Evolutionary conservation across 345 rosid genomes (phyloP).

Genomic region (Hibiscus trionum): DNA sequence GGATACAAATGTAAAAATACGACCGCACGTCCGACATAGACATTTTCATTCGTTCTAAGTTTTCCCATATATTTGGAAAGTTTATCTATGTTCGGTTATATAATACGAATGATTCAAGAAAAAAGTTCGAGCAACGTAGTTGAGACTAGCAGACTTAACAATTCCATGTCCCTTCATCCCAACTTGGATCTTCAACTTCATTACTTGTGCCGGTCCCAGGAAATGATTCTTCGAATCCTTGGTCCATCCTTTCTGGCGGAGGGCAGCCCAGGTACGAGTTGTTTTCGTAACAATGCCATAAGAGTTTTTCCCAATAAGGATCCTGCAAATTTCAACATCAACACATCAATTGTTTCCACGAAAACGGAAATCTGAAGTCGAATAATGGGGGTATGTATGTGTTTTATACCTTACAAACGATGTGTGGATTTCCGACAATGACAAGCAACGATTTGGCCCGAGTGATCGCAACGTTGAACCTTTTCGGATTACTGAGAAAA

Average conservation of each 20-base stretch:
- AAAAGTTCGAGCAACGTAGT: neutral
- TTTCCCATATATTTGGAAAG: neutral
- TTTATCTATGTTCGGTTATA: no score
- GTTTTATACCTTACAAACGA: conserved; percentile 36
- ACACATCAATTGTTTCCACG: neutral
- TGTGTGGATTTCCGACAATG: conserved; percentile 50
- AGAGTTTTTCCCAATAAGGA: conserved; percentile 39
- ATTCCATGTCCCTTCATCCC: conserved; percentile 6
- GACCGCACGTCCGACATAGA: neutral
- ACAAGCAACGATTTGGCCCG: conserved; percentile 47
- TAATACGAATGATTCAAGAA: neutral
- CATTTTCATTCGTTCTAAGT: neutral
- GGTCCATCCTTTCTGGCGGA: conserved; percentile 27
- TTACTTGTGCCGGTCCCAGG: neutral
- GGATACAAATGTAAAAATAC: neutral
- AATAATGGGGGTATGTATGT: neutral
- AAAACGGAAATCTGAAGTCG: neutral
- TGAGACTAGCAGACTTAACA: neutral
- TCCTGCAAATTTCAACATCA: conserved; percentile 26
- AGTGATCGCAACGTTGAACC: conserved; percentile 54
- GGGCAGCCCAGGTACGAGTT: conserved; percentile 44
- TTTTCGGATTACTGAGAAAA: conserved; percentile 50
- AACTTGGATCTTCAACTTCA: conserved; percentile 1
- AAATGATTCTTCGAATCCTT: neutral
- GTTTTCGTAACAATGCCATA: conserved; percentile 38